phyloP scores from a whole-genome alignment of 495 filamentous ascomycete genomes.

The Aspergillus biplanus region DNA sequence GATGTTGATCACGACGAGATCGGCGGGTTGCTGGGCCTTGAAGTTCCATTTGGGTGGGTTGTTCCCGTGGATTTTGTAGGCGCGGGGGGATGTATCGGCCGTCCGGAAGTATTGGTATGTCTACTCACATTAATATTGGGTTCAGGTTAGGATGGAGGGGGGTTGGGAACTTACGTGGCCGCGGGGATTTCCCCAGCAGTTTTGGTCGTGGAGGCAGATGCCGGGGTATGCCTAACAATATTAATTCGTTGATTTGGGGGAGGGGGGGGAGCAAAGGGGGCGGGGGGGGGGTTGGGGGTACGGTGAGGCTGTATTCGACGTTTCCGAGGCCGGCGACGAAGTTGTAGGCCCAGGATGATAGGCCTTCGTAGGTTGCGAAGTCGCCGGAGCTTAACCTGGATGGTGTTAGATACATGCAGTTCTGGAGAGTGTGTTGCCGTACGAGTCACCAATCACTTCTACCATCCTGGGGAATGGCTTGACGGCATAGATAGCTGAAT shows the following conservation, averaged over 20 bases:
- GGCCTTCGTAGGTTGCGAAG: conserved; percentile 64
- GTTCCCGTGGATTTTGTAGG: conserved; percentile 52
- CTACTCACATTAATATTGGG: conserved; percentile 32
- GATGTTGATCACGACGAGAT: conserved; percentile 69
- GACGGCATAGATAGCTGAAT: conserved; percentile 53
- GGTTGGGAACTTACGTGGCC: conserved; percentile 30
- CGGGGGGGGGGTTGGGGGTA: no score
- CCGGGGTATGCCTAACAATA: conserved; percentile 56
- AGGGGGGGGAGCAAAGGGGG: no score
- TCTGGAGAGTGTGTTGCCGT: conserved; percentile 20
- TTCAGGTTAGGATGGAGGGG: no score
- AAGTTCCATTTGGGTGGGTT: conserved; percentile 65
- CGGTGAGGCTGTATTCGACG: conserved; percentile 64
- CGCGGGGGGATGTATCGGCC: conserved; percentile 58
- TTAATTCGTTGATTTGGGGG: background rate
- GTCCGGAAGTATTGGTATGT: conserved; percentile 69
- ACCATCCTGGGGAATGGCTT: conserved; percentile 56
- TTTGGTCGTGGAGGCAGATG: conserved; percentile 60
- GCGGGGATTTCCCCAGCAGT: conserved; percentile 49
- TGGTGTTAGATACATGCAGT: conserved; percentile 3
- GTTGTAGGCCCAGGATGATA: conserved; percentile 60
- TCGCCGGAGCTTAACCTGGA: conserved; percentile 50
- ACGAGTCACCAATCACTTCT: conserved; percentile 69
- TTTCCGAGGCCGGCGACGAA: conserved; percentile 65
- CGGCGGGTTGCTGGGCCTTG: conserved; percentile 57